Base-by-base conservation (phyloP, 352 stramenopile species). In the Phytophthora gonapodyides region DNA sequence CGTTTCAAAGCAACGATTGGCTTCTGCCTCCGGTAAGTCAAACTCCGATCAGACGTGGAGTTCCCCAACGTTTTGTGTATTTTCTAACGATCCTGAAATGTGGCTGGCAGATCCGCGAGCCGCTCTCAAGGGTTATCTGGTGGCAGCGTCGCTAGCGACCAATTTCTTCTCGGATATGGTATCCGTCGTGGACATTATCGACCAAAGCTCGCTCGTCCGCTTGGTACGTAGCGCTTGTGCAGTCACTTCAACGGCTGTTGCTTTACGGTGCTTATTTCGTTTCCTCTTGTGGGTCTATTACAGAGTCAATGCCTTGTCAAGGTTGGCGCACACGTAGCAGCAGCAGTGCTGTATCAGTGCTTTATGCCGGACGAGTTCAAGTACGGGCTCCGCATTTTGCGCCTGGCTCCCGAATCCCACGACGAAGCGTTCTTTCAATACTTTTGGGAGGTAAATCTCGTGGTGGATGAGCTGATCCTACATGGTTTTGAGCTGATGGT, bases 281-380 rank as follows among this genome's bases (percentile, higher is more conserved):
- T 52, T 38, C 27, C 27, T 31, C 27, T 7, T 37, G 17, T 15
- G 5, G 50, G 13, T 15, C 5, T 37, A 24, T 43, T 8, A n/a
- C 64, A 93, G 82, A 93, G 80, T 45, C 82, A 93, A 70, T 94
- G 86, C 59, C 79, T 94, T 10, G 73, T 93, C 34, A 91, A 94
- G 71, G 61, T 89, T 27, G 82, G 82, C n/a, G 81, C 82, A n/a
- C 80, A 89, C 36, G 80, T 88, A 35, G 81, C 86, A 36, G 86
- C 86, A n/a, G 82, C 86, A 13, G 84, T 94, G 55, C 65, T 94
- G 12, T 94, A 94, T 60, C 86, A 94, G 61, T 92, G 76, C 52
- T 93, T 94, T 70, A 67, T 80, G 21, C 62, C 75, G 7, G 86
- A 94, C 36, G 86, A 94, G 61, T 74, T 87, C 51, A 89, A 88